These are phyloP conservation scores for Pochonia chlamydosporia DNA, from an alignment of 2,329 filamentous ascomycete species.

Conservation along the genomic window DNA sequence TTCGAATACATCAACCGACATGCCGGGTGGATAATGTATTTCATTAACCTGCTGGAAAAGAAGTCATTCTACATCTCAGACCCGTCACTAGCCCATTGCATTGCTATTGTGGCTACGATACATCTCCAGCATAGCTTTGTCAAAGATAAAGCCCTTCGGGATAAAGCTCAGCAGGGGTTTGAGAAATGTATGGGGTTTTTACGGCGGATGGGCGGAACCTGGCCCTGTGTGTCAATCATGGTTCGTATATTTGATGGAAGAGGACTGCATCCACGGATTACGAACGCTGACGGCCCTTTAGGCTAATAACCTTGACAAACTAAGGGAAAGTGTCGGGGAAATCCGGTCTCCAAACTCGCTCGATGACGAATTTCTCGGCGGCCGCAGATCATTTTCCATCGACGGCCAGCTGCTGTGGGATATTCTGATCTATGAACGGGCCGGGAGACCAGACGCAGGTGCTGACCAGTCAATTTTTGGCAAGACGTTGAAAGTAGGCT, in stretches of 20 bases:
- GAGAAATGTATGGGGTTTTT: slow-evolving; percentile 22
- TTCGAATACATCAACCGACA: slow-evolving; percentile 45
- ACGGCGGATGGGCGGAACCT: slow-evolving; percentile 15
- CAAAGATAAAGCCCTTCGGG: slow-evolving; percentile 13
- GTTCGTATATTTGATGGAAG: no score
- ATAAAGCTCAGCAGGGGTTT: slow-evolving; percentile 19
- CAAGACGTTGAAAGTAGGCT: slow-evolving; percentile 7
- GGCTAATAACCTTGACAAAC: slow-evolving; percentile 21
- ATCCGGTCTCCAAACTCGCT: slow-evolving; percentile 4
- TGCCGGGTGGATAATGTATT: slow-evolving; percentile 47
- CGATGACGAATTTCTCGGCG: background rate
- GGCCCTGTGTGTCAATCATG: slow-evolving; percentile 19
- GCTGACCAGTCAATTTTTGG: slow-evolving; percentile 19
- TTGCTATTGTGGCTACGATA: slow-evolving; percentile 47
- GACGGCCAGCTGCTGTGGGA: slow-evolving; percentile 29
- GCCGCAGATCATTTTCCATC: slow-evolving; percentile 19
- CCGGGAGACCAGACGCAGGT: slow-evolving; percentile 17
- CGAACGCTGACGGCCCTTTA: slow-evolving; percentile 1
- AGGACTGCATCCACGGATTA: background rate
- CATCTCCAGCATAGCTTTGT: slow-evolving; percentile 48
- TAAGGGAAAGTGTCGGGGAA: slow-evolving; percentile 24
- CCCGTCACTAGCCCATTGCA: slow-evolving; percentile 34
- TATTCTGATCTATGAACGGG: slow-evolving; percentile 29
- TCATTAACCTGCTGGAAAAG: slow-evolving; percentile 40
- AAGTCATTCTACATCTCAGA: slow-evolving; percentile 34